A percentile compares a stretch with the other conserved stretches of the same genome.
Conservation (phyloP, 176 grass and related monocot species). For the Chloris gayana region DNA sequence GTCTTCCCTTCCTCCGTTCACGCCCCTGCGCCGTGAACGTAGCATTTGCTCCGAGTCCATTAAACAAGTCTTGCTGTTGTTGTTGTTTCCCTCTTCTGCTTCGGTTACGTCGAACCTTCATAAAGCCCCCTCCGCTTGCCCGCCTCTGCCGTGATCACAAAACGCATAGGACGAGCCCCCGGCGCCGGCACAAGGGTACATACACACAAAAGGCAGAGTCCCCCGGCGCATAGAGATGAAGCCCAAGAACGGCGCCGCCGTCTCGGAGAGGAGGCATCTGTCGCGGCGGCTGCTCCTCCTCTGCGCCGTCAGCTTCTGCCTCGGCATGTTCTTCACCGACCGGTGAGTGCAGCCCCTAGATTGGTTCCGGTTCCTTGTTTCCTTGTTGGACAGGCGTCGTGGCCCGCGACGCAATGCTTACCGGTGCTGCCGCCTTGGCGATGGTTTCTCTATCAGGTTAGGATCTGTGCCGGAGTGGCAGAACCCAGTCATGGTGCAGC, state of each 20-base stretch:
- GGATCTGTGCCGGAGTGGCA: conserved; percentile 50
- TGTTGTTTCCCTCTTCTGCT: conserved; percentile 50
- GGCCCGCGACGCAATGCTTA: background rate
- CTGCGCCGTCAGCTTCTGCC: conserved; percentile 68
- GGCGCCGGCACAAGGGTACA: background rate
- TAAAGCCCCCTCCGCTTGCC: conserved; percentile 35
- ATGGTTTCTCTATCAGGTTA: conserved; percentile 37
- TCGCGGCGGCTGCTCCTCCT: conserved; percentile 60
- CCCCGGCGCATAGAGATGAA: conserved; percentile 59
- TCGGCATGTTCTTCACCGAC: conserved; percentile 77
- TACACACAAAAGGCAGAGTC: background rate
- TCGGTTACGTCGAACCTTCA: conserved; percentile 57
- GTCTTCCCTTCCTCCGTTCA: conserved; percentile 23
- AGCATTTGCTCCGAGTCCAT: conserved; percentile 45
- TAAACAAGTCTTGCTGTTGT: conserved; percentile 32
- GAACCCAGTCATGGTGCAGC: conserved; percentile 29
- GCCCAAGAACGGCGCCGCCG: conserved; percentile 45
- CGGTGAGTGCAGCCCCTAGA: conserved; percentile 44
- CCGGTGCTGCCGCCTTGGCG: background rate
- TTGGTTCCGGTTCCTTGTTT: conserved; percentile 18
- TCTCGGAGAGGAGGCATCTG: conserved; percentile 51
- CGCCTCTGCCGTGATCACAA: conserved; percentile 6
- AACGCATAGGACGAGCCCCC: background rate
- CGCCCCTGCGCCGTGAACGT: conserved; percentile 25
- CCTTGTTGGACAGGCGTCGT: background rate